Conservation (phyloP, 345 rosid species). For the Psidium friedrichsthalianum region DNA sequence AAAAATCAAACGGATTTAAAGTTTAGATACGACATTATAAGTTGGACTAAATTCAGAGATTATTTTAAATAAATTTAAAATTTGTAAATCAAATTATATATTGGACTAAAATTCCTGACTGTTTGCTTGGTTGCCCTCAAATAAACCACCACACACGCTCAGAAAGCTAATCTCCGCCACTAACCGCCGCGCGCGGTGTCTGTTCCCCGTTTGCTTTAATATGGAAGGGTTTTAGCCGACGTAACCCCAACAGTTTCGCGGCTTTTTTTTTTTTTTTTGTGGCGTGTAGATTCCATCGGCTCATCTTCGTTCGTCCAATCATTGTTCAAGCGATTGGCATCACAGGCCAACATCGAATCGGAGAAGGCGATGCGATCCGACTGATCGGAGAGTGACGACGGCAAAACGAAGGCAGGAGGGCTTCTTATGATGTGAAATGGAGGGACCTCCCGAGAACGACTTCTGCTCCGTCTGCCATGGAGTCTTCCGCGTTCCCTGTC, state of each 20-base stretch:
- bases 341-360: not conserved
- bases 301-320: not conserved
- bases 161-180: not conserved
- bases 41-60: too few species aligned
- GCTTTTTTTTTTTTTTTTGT: not conserved
- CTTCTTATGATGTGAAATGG: slow-evolving; percentile 21
- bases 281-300: not conserved
- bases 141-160: too few species aligned
- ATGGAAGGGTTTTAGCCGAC: not conserved
- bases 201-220: not conserved
- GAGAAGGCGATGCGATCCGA: not conserved
- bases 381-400: not conserved
- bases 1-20: too few species aligned
- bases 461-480: slow-evolving; percentile 75
- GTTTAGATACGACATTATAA: too few species aligned
- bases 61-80: too few species aligned
- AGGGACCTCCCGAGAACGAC: slow-evolving; percentile 59
- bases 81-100: too few species aligned
- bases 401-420: not conserved
- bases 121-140: too few species aligned
- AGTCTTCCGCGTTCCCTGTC: slow-evolving; percentile 59
- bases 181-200: not conserved
- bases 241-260: not conserved
- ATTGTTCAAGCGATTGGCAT: not conserved
- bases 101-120: too few species aligned